A percentile compares a stretch with the other conserved stretches of the same genome.
Evolutionary conservation across 805 yeast genomes (phyloP).

Genomic region (Phaffomyces thermotolerans): DNA sequence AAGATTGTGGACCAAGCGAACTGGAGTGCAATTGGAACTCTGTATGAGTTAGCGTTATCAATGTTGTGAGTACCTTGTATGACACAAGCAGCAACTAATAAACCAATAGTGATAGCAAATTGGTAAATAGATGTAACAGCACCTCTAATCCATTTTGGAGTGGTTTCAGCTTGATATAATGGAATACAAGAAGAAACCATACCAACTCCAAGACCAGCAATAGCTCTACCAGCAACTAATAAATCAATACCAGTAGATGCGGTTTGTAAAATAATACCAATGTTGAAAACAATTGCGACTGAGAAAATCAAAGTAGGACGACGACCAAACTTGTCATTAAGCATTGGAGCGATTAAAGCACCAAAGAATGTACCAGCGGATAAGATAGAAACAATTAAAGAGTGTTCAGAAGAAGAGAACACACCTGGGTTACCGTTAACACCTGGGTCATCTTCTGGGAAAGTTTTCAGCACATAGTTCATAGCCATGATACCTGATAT

Average conservation of each 20-base stretch:
- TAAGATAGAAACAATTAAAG: slow-evolving; percentile 59
- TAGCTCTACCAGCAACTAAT: slow-evolving; percentile 59
- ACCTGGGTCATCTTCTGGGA: slow-evolving; percentile 28
- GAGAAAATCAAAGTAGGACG: slow-evolving; percentile 37
- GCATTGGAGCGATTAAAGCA: slow-evolving; percentile 53
- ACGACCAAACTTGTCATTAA: slow-evolving; percentile 50
- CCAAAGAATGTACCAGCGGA: slow-evolving; percentile 72
- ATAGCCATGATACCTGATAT: slow-evolving; percentile 62
- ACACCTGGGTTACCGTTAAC: slow-evolving; percentile 14
- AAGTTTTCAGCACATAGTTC: slow-evolving; percentile 41
- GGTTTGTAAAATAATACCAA: slow-evolving; percentile 47
- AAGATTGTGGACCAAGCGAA: slow-evolving; percentile 62
- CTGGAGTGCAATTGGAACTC: slow-evolving; percentile 71
- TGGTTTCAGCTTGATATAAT: slow-evolving; percentile 70
- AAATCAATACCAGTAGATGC: slow-evolving; percentile 39
- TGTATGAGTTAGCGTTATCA: slow-evolving; percentile 51
- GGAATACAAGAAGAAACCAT: slow-evolving; percentile 66
- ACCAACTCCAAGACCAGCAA: slow-evolving; percentile 73
- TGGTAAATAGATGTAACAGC: slow-evolving; percentile 72
- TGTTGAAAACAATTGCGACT: slow-evolving; percentile 40
- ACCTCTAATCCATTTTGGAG: slow-evolving; percentile 79
- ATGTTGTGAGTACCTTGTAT: slow-evolving; percentile 59
- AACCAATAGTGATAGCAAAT: slow-evolving; percentile 66
- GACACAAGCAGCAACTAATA: slow-evolving; percentile 61
- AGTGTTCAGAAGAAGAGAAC: slow-evolving; percentile 43